Evolutionary conservation across 164 flowering plant genomes (phyloP), one percentile per base, ranked within the genome.

Genomic region (Aristolochia californica): DNA sequence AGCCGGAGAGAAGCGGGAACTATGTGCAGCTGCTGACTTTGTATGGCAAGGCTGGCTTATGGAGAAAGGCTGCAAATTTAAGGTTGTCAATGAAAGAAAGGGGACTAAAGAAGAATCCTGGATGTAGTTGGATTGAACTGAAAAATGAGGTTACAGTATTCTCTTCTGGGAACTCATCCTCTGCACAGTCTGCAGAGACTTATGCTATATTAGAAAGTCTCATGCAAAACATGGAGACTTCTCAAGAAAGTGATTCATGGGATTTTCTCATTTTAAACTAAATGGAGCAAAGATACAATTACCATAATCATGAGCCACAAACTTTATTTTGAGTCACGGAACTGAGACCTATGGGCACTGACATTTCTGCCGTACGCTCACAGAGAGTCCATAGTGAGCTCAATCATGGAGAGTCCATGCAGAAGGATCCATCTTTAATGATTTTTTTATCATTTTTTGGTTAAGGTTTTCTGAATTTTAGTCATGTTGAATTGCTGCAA

Each of bases 51-150:
- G 76, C 74, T n/a, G 80, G 68, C 49, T 55, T 71, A 56, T 68
- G 80, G 78, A 78, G 72, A 20, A 70, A 69, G 59, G 75, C 71
- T 17, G 80, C 77, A 18, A 64, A 66, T 16, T 44, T 78, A 26
- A 63, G 81, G 62, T 53, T 56, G n/a, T 43, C 56, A 44, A 77
- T 80, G 80, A 83, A 69, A 50, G 76, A 75, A 55, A 75, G 54
- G 58, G 79, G 80, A 20, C 45, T 80, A 59, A 78, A 72, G 66
- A 83, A 83, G 72, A 67, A 25, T 38, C 80, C 84, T 24, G 88
- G 88, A 2, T 77, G 78, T 59, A 83, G 88, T 71, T 80, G 88
- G 84, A 75, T 83, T 57, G 88, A 83, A 66, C 62, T 72, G 34
- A 72, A 69, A 56, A 72, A 72, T 16, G 58, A 43, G 43, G 70